These are phyloP conservation scores for Kodamaea suecica DNA, from an alignment of 1,139 yeast genomes.

Conservation along the genomic window DNA sequence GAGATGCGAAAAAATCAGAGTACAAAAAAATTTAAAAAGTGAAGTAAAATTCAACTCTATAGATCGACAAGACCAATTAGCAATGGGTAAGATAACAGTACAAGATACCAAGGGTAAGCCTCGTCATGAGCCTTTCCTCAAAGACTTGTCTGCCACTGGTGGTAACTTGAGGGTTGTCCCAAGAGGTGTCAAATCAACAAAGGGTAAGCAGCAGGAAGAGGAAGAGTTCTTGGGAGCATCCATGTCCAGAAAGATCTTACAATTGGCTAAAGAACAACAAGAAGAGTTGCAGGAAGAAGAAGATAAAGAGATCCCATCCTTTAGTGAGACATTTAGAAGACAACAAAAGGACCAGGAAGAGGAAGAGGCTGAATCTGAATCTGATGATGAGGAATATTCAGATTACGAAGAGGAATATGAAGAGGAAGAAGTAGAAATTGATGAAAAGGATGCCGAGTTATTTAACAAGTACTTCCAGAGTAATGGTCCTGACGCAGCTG, in stretches of 20 bases:
- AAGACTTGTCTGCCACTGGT: constrained; percentile 68
- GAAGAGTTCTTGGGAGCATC: constrained; percentile 77
- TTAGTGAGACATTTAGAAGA: constrained; percentile 24
- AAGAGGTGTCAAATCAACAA: constrained; percentile 18
- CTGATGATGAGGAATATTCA: constrained; percentile 46
- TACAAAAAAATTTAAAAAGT: constrained; percentile 4
- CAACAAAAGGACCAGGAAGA: constrained; percentile 30
- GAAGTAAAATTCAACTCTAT: not conserved
- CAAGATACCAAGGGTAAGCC: constrained; percentile 47
- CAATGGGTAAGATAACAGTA: constrained; percentile 65
- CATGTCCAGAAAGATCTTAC: constrained; percentile 79
- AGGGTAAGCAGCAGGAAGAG: constrained; percentile 40
- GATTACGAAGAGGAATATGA: constrained; percentile 47
- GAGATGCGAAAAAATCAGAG: constrained; percentile 6
- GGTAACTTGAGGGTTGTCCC: constrained; percentile 60
- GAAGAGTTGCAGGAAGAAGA: constrained; percentile 78
- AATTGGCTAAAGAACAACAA: constrained; percentile 88
- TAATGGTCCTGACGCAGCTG: constrained; percentile 18
- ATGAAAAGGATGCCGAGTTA: constrained; percentile 67
- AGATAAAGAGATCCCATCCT: constrained; percentile 21
- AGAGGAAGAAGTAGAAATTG: constrained; percentile 51
- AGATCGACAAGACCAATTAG: constrained; percentile 3
- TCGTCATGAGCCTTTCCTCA: constrained; percentile 75
- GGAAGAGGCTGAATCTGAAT: constrained; percentile 32
- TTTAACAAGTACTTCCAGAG: constrained; percentile 62